Evolutionary conservation across 1,139 yeast genomes (phyloP).

Genomic region (Groenewaldozyma auringiensis): DNA sequence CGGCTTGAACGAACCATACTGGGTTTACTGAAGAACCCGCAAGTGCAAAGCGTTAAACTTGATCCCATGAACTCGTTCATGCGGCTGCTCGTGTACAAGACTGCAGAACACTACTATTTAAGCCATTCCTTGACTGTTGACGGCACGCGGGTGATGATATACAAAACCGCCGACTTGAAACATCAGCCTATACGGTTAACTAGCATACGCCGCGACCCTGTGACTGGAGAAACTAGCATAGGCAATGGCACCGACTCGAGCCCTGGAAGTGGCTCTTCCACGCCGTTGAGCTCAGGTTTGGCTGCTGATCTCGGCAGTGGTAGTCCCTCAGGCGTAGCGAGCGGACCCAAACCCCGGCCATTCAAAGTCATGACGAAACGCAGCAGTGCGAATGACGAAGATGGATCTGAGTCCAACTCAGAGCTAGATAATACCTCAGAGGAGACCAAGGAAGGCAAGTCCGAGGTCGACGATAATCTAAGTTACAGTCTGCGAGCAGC

Average conservation of each 20-base stretch:
- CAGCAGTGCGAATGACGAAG: background rate
- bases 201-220: conserved; percentile 3
- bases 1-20: conserved; percentile 45
- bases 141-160: conserved; percentile 41
- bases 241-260: background rate
- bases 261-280: conserved; percentile 1
- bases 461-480: background rate
- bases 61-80: conserved; percentile 58
- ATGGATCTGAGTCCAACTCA: background rate
- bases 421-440: background rate
- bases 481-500: conserved; percentile 30
- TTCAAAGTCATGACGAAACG: background rate
- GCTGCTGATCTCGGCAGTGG: background rate
- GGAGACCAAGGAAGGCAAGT: background rate
- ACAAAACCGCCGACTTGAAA: conserved; percentile 16
- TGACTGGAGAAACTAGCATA: background rate
- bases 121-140: conserved; percentile 45
- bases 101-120: conserved; percentile 58
- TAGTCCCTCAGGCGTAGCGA: background rate
- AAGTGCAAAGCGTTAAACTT: conserved; percentile 39
- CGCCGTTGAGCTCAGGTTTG: background rate
- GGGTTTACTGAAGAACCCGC: conserved; percentile 28
- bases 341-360: background rate
- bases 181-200: conserved; percentile 2
- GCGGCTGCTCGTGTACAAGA: conserved; percentile 56